phyloP scores from a whole-genome alignment of 352 stramenopile genomes.

The Phytopythium cucurbitacearum region DNA sequence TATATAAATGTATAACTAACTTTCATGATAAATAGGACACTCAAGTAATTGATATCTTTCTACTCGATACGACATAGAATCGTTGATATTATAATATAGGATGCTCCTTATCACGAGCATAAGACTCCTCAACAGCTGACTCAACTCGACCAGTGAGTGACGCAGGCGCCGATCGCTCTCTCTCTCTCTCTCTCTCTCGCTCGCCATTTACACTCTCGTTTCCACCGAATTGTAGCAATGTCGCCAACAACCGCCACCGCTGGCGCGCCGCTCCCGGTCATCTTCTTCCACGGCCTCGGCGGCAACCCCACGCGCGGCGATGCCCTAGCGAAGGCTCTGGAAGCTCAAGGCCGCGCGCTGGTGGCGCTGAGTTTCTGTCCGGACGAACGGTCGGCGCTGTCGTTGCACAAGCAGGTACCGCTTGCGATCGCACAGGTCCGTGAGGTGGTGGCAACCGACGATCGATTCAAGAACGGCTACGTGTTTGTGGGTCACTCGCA shows the following conservation, averaged over 20 bases:
- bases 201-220: background rate
- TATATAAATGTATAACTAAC: too few species aligned
- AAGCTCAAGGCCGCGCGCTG: conserved; percentile 24
- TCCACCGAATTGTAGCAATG: background rate
- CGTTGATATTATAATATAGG: too few species aligned
- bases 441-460: conserved; percentile 16
- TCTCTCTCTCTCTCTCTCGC: background rate
- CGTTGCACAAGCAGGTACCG: conserved; percentile 32
- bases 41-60: too few species aligned
- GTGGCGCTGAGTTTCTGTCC: conserved; percentile 37
- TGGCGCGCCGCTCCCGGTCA: conserved; percentile 19
- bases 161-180: too few species aligned
- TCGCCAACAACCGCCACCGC: background rate
- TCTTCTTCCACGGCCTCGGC: conserved; percentile 50
- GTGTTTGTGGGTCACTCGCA: conserved; percentile 48
- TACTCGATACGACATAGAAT: too few species aligned
- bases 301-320: conserved; percentile 16
- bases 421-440: conserved; percentile 40
- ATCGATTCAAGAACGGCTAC: conserved; percentile 26
- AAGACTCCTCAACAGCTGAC: too few species aligned
- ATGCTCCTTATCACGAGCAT: too few species aligned
- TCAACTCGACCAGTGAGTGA: too few species aligned
- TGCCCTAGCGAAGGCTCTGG: conserved; percentile 32
- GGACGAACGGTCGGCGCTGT: conserved; percentile 26
- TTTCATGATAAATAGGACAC: too few species aligned